Evolutionary conservation across 2,329 filamentous ascomycete species (phyloP).

Genomic region (Aureobasidium musti): DNA sequence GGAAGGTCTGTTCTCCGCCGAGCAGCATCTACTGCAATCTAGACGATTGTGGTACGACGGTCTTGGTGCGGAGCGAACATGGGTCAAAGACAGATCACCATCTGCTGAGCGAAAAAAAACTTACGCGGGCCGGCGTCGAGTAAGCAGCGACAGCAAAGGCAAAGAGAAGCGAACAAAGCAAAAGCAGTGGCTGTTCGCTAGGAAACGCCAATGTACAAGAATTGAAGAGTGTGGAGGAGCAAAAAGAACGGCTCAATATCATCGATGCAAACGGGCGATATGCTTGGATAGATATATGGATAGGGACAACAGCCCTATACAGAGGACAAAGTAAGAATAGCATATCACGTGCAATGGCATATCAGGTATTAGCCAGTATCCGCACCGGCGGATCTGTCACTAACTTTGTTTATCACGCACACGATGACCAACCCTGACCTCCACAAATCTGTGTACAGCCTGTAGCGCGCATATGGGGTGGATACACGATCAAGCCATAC

Average conservation of each 20-base stretch:
- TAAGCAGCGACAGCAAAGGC: conserved; percentile 19
- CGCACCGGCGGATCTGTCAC: conserved; percentile 14
- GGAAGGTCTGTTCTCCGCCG: conserved; percentile 24
- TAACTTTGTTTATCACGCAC: conserved; percentile 25
- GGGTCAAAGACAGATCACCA: conserved; percentile 27
- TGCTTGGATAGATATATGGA: conserved; percentile 27
- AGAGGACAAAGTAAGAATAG: conserved; percentile 23
- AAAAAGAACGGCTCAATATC: conserved; percentile 14
- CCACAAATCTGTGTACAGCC: conserved; percentile 23
- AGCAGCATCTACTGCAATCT: conserved; percentile 28
- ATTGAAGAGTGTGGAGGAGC: conserved; percentile 2
- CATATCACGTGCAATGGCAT: conserved; percentile 26
- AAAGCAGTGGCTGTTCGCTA: conserved; percentile 27
- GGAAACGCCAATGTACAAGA: conserved; percentile 25
- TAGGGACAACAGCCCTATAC: conserved; percentile 22
- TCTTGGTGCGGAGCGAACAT: conserved; percentile 17
- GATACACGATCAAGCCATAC: conserved; percentile 23
- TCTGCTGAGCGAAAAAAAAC: conserved; percentile 25
- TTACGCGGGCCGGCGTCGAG: conserved; percentile 26
- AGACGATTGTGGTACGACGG: conserved; percentile 27
- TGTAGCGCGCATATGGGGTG: conserved; percentile 17
- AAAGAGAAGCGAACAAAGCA: conserved; percentile 26
- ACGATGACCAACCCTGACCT: conserved; percentile 20
- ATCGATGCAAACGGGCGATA: conserved; percentile 26
- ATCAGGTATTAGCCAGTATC: conserved; percentile 17